Percentiles rank a stretch among this genome's conserved stretches.
phyloP scores from a whole-genome alignment of 805 yeast genomes.

The Maudiozyma pseudohumilis region DNA sequence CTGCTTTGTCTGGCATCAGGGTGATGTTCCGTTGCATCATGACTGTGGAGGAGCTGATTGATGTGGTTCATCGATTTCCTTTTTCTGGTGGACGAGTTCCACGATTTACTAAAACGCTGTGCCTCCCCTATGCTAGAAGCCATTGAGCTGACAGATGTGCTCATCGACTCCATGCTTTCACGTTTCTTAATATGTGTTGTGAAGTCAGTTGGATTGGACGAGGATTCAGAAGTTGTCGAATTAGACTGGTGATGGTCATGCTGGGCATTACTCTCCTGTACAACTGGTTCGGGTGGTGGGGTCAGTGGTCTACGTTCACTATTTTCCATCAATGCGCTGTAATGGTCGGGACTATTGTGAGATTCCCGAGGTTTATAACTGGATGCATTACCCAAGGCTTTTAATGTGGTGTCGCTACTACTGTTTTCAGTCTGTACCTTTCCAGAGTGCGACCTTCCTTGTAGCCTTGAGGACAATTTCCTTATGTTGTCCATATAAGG shows the following conservation, averaged over 20 bases:
- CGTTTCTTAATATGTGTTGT: conserved; percentile 21
- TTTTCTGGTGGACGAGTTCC: conserved; percentile 27
- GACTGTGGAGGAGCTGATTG: conserved; percentile 5
- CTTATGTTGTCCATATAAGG: conserved; percentile 21
- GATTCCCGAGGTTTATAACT: not conserved
- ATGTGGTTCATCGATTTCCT: conserved; percentile 23
- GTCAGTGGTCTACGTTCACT: conserved; percentile 4
- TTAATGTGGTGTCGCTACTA: not conserved
- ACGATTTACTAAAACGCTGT: conserved; percentile 28
- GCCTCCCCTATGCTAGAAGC: conserved; percentile 27
- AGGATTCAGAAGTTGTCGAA: conserved; percentile 19
- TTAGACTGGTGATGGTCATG: not conserved
- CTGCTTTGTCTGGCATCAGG: conserved; percentile 12
- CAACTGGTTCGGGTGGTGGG: conserved; percentile 1
- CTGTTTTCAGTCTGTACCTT: not conserved
- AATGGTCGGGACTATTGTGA: not conserved
- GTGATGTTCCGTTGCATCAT: not conserved
- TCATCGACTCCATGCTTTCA: conserved; percentile 25
- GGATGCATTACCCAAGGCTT: not conserved
- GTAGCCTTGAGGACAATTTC: conserved; percentile 22
- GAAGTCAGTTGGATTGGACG: conserved; percentile 28
- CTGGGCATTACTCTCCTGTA: not conserved
- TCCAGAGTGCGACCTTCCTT: conserved; percentile 6
- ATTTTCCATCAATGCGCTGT: conserved; percentile 1
- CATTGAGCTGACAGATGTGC: conserved; percentile 27